A percentile compares a stretch with the other conserved stretches of the same genome.
phyloP scores from a whole-genome alignment of 768 basidiomycete genomes.

The Clitopilus hobsonii region DNA sequence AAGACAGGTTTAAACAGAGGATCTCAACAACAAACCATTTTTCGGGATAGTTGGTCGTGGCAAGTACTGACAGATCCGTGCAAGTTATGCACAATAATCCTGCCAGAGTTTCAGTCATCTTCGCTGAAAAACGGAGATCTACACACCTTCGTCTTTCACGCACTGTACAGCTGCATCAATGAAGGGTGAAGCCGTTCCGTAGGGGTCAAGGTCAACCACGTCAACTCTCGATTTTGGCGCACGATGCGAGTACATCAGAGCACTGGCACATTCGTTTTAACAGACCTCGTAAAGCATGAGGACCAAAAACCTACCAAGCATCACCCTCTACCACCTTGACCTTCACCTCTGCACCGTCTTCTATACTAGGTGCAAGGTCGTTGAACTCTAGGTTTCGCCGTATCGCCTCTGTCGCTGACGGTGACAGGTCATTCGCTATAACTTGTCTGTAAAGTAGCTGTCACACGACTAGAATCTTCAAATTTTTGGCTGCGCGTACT shows the following conservation, averaged over 20 bases:
- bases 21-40: constrained; percentile 96
- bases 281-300: not conserved
- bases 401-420: constrained; percentile 82
- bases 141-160: constrained; percentile 79
- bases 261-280: constrained; percentile 34
- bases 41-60: constrained; percentile 91
- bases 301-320: constrained; percentile 68
- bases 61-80: constrained; percentile 92
- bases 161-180: constrained; percentile 92
- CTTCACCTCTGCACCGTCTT: constrained; percentile 30
- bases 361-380: constrained; percentile 40
- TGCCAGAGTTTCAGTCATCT: constrained; percentile 21
- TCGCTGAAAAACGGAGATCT: not conserved
- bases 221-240: constrained; percentile 73
- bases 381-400: constrained; percentile 81
- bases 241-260: constrained; percentile 88
- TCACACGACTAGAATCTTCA: not conserved
- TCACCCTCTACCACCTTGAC: constrained; percentile 89
- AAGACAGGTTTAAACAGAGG: not conserved
- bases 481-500: constrained; percentile 40
- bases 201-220: constrained; percentile 96
- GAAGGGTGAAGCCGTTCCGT: constrained; percentile 96
- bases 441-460: constrained; percentile 56
- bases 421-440: constrained; percentile 90
- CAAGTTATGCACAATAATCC: constrained; percentile 94